Evolutionary conservation across 495 filamentous ascomycete species (phyloP), one percentile per base, ranked within the genome.

Genomic region (Penicillium tannophilum): DNA sequence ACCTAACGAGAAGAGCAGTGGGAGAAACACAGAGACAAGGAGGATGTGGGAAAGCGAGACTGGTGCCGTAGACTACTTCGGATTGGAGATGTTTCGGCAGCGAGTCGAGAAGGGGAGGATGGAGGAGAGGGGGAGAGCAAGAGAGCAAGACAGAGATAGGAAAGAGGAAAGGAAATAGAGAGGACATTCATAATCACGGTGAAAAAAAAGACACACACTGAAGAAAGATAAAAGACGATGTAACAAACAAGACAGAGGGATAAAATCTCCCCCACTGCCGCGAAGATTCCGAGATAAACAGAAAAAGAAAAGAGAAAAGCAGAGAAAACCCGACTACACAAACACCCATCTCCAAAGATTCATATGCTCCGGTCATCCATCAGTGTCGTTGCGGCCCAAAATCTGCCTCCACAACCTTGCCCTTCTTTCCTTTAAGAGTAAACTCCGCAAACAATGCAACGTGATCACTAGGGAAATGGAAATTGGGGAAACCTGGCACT

Each of bases 381-480:
- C 71, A 84, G 66, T 76, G 79, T 64, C 77, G 75, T 72, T 83
- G 80, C 60, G 79, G 80, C 56, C 85, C 83, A 75, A 86, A 86
- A 68, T 85, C 82, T 56, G 82, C 79, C 56, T 88, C 87, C 61
- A 84, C 77, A 65, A 79, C 77, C 77, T 93, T 92, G 70, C 86
- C 89, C 69, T 94, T 90, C 78, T 95, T 97, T 24, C 83, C 82
- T 76, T 97, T 97, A 75, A 98, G 87, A 56, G 87, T 82, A 74
- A 97, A 97, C 76, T 98, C 91, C 55, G 90, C 89, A 76, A 92
- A 85, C 64, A 98, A 84, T 73, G 92, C 90, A 64, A 98, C 84
- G 75, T 98, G 94, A 73, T 98, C 94, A 72, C 91, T 94, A 1
- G 95, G 95, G 77, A 97, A 97, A 76, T 98, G 94, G 69, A 89